These are phyloP conservation scores for Mimosa pudica DNA, from an alignment of 306 rosid species.

Conservation along the genomic window DNA sequence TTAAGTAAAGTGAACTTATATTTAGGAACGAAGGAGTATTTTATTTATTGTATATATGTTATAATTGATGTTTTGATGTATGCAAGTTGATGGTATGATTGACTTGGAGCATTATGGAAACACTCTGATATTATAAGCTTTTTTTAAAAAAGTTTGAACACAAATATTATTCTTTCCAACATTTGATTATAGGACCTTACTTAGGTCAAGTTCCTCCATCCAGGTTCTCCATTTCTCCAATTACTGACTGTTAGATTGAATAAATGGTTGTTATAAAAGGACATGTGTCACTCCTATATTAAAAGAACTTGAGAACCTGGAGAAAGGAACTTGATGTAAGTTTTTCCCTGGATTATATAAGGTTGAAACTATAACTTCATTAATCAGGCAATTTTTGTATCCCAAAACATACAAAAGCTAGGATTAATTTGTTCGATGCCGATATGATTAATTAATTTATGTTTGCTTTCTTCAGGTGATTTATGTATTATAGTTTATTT, in stretches of 20 bases:
- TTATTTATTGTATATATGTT: neutral
- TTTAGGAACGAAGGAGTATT: no score
- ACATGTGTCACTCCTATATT: no score
- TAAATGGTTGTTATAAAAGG: no score
- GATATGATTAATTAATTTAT: constrained; percentile 24
- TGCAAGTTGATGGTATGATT: neutral
- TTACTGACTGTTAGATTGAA: no score
- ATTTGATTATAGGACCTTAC: neutral
- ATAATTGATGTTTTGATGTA: neutral
- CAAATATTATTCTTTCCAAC: neutral
- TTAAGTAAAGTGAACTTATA: no score
- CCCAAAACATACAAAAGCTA: constrained; percentile 26
- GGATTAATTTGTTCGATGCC: neutral
- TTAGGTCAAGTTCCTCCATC: no score
- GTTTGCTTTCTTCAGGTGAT: constrained; percentile 32
- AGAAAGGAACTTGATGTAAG: no score
- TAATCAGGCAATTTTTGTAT: neutral
- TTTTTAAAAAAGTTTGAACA: neutral
- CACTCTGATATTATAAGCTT: neutral
- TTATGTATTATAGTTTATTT: neutral
- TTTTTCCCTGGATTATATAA: neutral
- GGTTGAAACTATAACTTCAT: neutral
- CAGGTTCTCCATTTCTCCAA: no score
- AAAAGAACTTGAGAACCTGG: no score
- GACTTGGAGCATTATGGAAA: constrained; percentile 14